phyloP scores from a whole-genome alignment of 352 stramenopile genomes.

The Peronosclerospora sorghi region DNA sequence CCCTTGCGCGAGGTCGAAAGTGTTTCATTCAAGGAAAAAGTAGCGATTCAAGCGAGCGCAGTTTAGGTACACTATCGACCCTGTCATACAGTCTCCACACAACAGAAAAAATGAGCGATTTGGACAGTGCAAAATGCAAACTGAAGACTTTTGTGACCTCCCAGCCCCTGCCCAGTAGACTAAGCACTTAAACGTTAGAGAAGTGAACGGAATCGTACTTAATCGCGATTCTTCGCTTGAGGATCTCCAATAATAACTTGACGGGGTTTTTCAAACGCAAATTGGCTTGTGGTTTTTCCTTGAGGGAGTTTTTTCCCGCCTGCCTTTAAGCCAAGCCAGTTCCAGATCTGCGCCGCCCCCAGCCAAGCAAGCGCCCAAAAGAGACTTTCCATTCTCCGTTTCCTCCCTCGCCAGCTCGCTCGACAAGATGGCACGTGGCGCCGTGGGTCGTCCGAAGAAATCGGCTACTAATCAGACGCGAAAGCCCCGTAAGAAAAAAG shows the following conservation, averaged over 20 bases:
- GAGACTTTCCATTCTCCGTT: background rate
- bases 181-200: too few species aligned
- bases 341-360: slow-evolving; percentile 3
- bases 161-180: too few species aligned
- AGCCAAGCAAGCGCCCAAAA: background rate
- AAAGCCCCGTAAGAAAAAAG: slow-evolving; percentile 86
- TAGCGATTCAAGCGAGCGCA: too few species aligned
- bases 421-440: slow-evolving; percentile 42
- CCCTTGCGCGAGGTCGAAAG: background rate
- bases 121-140: too few species aligned
- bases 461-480: slow-evolving; percentile 42
- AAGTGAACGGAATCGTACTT: background rate
- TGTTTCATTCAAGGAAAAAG: background rate
- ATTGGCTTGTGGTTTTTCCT: background rate
- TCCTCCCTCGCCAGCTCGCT: background rate
- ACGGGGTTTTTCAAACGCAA: slow-evolving; percentile 1
- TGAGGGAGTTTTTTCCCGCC: slow-evolving; percentile 1
- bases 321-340: background rate
- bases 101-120: too few species aligned
- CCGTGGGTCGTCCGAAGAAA: slow-evolving; percentile 58
- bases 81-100: too few species aligned
- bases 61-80: too few species aligned
- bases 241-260: slow-evolving; percentile 4
- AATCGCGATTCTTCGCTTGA: background rate
- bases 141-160: too few species aligned